These are phyloP conservation scores for Thymus quinquecostatus DNA, from an alignment of 257 asterid genomes.

Conservation along the genomic window DNA sequence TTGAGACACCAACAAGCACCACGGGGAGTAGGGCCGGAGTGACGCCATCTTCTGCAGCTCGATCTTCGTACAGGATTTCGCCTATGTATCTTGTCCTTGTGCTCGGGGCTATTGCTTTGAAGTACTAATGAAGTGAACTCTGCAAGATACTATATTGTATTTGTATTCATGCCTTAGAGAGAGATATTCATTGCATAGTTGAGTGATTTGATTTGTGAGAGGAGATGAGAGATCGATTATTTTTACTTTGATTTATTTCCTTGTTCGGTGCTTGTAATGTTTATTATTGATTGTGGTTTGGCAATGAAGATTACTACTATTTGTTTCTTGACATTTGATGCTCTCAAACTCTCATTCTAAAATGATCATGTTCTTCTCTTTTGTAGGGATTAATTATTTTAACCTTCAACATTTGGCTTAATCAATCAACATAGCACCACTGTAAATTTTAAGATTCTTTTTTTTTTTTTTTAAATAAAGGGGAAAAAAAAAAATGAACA, in stretches of 20 bases:
- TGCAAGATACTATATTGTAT: background rate
- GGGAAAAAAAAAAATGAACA: too few relatives aligned
- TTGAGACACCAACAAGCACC: conserved; percentile 35
- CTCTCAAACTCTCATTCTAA: background rate
- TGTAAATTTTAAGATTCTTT: too few relatives aligned
- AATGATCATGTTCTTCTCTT: too few relatives aligned
- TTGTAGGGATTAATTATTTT: too few relatives aligned
- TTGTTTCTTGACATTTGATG: conserved; percentile 23
- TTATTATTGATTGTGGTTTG: conserved; percentile 18
- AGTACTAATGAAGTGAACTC: conserved; percentile 29
- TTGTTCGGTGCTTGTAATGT: conserved; percentile 30
- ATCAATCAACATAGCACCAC: too few relatives aligned
- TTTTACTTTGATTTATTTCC: background rate
- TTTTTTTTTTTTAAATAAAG: too few relatives aligned
- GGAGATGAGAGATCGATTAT: conserved; percentile 7
- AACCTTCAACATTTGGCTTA: too few relatives aligned
- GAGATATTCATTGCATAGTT: conserved; percentile 37
- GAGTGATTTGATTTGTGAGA: conserved; percentile 42
- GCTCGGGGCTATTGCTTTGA: conserved; percentile 45
- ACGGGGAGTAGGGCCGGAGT: conserved; percentile 54
- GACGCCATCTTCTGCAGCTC: conserved; percentile 53
- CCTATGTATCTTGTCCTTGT: conserved; percentile 39
- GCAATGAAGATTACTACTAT: conserved; percentile 24
- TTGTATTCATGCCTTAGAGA: background rate
- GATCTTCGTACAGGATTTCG: conserved; percentile 29